phyloP scores from a whole-genome alignment of 108 stramenopile genomes.

The Nitzschia sp. region DNA sequence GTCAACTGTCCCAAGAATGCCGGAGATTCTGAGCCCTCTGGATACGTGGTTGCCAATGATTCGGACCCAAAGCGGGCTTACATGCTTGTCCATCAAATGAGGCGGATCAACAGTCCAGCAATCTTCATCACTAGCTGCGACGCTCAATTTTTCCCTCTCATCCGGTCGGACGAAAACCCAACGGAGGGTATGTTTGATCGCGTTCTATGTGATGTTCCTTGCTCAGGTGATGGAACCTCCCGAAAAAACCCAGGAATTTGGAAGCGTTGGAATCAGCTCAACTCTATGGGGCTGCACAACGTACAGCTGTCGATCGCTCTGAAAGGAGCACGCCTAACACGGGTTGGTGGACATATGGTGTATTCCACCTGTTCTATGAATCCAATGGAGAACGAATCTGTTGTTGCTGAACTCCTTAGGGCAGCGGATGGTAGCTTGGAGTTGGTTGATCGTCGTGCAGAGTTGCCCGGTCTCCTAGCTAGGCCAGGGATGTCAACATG shows the following conservation, averaged over 20 bases:
- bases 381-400: slow-evolving; percentile 98
- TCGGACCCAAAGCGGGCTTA: slow-evolving; percentile 89
- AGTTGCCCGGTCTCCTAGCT: slow-evolving; percentile 70
- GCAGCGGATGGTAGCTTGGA: slow-evolving; percentile 75
- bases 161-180: slow-evolving; percentile 44
- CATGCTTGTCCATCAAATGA: slow-evolving; percentile 93
- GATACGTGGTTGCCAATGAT: slow-evolving; percentile 97
- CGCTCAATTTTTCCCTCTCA: slow-evolving; percentile 86
- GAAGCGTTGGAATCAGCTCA: slow-evolving; percentile 74
- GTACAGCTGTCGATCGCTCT: slow-evolving; percentile 85
- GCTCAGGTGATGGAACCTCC: slow-evolving; percentile 96
- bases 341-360: slow-evolving; percentile 89
- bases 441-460: slow-evolving; percentile 74
- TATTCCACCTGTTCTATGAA: slow-evolving; percentile 97
- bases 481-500: slow-evolving; percentile 86
- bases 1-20: slow-evolving; percentile 38
- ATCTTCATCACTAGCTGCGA: slow-evolving; percentile 88
- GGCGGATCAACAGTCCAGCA: slow-evolving; percentile 83
- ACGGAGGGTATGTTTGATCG: slow-evolving; percentile 88
- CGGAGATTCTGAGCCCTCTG: slow-evolving; percentile 45
- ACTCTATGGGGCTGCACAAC: slow-evolving; percentile 69
- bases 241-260: slow-evolving; percentile 93
- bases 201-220: slow-evolving; percentile 97
- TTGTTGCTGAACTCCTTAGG: slow-evolving; percentile 86
- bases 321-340: slow-evolving; percentile 77